Percentiles rank a stretch among this genome's conserved stretches.
These are phyloP conservation scores for Suhomyces guaymorum DNA, from an alignment of 1,139 yeast genomes.

Conservation along the genomic window DNA sequence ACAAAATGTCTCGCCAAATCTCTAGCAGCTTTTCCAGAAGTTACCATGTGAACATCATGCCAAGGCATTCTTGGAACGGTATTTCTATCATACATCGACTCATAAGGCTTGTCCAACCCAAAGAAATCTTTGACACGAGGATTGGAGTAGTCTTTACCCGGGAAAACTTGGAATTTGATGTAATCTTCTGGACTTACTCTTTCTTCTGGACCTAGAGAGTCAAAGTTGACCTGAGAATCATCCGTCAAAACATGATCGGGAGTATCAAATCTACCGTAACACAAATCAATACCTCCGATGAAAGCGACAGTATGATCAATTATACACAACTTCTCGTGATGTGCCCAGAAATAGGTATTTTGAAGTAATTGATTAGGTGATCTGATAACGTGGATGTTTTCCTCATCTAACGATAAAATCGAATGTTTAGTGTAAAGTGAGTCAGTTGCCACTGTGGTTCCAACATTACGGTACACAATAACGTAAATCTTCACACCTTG, in stretches of 20 bases:
- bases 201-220: conserved; percentile 30
- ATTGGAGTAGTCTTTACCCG: conserved; percentile 97
- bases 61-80: conserved; percentile 95
- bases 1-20: conserved; percentile 93
- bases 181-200: conserved; percentile 35
- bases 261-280: conserved; percentile 95
- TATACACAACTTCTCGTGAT: conserved; percentile 89
- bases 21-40: conserved; percentile 93
- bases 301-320: conserved; percentile 89
- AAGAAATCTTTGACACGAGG: conserved; percentile 89
- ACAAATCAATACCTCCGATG: conserved; percentile 92
- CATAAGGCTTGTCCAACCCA: conserved; percentile 81
- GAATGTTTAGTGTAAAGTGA: conserved; percentile 94
- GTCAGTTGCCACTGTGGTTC: conserved; percentile 89
- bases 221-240: conserved; percentile 54
- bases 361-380: conserved; percentile 95
- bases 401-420: conserved; percentile 73
- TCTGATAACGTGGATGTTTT: conserved; percentile 84
- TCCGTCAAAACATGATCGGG: conserved; percentile 92
- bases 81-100: conserved; percentile 86
- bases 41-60: conserved; percentile 98
- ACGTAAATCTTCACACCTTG: conserved; percentile 94
- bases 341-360: conserved; percentile 97
- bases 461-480: conserved; percentile 93
- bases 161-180: conserved; percentile 69